Base-by-base conservation (phyloP, 2,329 filamentous ascomycete genomes). In the Bipolaris sorokiniana region DNA sequence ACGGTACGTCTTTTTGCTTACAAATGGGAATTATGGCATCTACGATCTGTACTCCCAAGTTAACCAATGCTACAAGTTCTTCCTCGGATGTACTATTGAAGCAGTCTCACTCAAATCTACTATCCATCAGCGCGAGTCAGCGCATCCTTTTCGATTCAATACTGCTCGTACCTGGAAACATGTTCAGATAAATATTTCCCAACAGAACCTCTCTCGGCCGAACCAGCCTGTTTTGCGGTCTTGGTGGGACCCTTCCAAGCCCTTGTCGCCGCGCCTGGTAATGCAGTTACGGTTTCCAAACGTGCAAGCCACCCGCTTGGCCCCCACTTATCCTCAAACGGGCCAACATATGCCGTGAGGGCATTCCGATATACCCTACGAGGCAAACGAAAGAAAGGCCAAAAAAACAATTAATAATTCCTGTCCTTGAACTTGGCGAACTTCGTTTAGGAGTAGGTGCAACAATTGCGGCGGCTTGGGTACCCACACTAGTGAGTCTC, bases 211-310 rank as follows among this genome's bases (percentile, higher is more conserved):
- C 9, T 2, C 33, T 49, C 52, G 44, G 47, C 47, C 33, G 52
- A 51, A 23, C 20, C 28, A 3, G 36, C 4, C 31, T 40, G 40
- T 42, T 38, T 38, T 45, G 26, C 51, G 6, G 23, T 40, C 52
- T 45, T 38, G 26, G 15, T 13, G n/a, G 28, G 28, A 31, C 10
- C 10, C 28, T 31, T 10, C 40, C 38, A 55, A 51, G 47, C 33
- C 47, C 34, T 31, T 38, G 45, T 28, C 37, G 45, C 40, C 26
- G 26, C 40, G 37, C n/a, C 46, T 56, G 40, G 48, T 61, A 52
- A 68, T 62, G 67, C 65, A 65, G 53, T 50, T 54, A 56, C 59
- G 61, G 69, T 70, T 70, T 71, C 64, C 57, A 69, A 69, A 69
- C 64, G 59, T 31, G 28, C 28, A 31, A 31, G 28, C 28, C 13